phyloP scores from a whole-genome alignment of 331 rosid species.

The Malus hybrid region DNA sequence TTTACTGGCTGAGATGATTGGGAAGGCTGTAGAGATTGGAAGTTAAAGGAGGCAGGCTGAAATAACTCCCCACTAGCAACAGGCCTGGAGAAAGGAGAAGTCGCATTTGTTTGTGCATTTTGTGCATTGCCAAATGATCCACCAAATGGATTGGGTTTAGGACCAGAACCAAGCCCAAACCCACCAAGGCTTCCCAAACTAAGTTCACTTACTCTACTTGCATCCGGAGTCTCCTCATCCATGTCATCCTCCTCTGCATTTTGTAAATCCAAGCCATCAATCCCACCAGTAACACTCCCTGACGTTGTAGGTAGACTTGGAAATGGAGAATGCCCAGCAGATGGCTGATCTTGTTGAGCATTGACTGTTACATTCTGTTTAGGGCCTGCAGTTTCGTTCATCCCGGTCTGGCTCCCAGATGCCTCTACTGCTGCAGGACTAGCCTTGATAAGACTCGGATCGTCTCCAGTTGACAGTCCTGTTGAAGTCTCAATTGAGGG shows the following conservation, averaged over 20 bases:
- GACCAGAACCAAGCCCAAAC: constrained; percentile 48
- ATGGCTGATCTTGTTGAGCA: constrained; percentile 35
- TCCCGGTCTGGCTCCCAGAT: constrained; percentile 15
- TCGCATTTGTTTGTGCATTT: constrained; percentile 17
- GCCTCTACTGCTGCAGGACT: constrained; percentile 19
- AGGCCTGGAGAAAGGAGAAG: constrained; percentile 37
- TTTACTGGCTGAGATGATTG: constrained; percentile 40
- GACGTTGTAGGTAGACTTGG: constrained; percentile 31
- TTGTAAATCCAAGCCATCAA: constrained; percentile 35
- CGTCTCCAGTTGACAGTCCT: constrained; percentile 11
- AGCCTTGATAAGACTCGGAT: constrained; percentile 9
- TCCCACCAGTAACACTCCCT: constrained; percentile 27
- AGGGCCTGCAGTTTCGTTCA: constrained; percentile 16
- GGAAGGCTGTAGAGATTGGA: constrained; percentile 52
- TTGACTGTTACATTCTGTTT: constrained; percentile 14
- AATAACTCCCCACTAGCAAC: constrained; percentile 65
- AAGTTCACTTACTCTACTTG: constrained; percentile 35
- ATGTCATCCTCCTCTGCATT: constrained; percentile 66
- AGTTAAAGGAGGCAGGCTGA: constrained; percentile 74
- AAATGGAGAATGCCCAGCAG: constrained; percentile 35
- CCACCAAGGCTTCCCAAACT: constrained; percentile 55
- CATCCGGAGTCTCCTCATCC: constrained; percentile 95
- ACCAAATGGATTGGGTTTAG: constrained; percentile 69
- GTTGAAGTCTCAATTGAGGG: constrained; percentile 10
- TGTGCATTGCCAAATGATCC: constrained; percentile 49